Evolutionary conservation across 805 yeast genomes (phyloP).

Genomic region (Schwanniomyces vanrijiae): DNA sequence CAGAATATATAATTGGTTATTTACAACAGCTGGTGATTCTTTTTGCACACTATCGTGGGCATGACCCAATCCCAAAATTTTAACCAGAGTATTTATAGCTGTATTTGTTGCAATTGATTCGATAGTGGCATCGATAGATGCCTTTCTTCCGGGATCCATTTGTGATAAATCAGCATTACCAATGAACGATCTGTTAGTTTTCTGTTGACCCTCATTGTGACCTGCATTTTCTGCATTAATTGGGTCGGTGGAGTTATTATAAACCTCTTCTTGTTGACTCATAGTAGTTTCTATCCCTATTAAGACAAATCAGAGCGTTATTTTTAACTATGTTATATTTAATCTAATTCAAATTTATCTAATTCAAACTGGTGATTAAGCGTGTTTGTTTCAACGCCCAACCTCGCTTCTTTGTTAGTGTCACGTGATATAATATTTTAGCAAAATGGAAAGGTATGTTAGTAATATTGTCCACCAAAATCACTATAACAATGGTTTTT

Average conservation of each 20-base stretch:
- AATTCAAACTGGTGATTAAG: not conserved
- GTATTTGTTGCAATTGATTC: conserved; percentile 9
- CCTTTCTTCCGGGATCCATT: not conserved
- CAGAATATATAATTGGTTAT: not conserved
- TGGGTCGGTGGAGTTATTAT: not conserved
- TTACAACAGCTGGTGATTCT: no score
- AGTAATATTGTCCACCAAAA: no score
- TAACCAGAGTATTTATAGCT: conserved; percentile 8
- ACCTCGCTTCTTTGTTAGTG: not conserved
- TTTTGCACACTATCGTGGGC: not conserved
- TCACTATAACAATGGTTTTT: no score
- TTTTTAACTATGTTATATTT: not conserved
- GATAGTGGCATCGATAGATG: conserved; percentile 10
- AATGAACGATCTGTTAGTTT: conserved; percentile 4
- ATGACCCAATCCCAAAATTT: conserved; percentile 5
- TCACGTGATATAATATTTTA: not conserved
- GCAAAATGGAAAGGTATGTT: no score
- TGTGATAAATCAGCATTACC: not conserved
- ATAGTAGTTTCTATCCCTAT: not conserved
- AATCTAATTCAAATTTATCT: not conserved
- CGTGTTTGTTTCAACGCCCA: not conserved
- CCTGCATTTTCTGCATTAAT: not conserved
- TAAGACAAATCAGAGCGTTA: not conserved
- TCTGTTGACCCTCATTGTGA: not conserved
- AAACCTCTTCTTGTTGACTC: not conserved